A percentile compares a stretch with the other conserved stretches of the same genome.
phyloP scores from a whole-genome alignment of 805 yeast species.

The Yamadazyma olivae region DNA sequence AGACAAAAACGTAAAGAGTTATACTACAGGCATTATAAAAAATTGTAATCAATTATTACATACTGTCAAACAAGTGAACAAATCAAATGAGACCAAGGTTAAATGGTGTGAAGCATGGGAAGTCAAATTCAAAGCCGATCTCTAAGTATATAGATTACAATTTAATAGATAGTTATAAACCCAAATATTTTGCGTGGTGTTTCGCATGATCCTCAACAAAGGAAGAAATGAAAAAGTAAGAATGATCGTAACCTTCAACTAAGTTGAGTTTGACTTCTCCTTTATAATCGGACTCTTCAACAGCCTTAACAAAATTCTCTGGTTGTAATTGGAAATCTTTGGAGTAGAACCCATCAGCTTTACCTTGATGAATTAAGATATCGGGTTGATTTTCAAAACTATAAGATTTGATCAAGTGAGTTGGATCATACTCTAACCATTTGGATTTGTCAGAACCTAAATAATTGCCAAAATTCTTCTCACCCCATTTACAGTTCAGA shows the following conservation, averaged over 20 bases:
- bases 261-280: slow-evolving; percentile 57
- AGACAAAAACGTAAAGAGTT: slow-evolving; percentile 24
- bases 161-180: slow-evolving; percentile 12
- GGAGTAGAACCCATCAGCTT: slow-evolving; percentile 67
- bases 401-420: slow-evolving; percentile 61
- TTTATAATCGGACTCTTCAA: slow-evolving; percentile 54
- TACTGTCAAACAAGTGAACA: slow-evolving; percentile 46
- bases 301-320: slow-evolving; percentile 62
- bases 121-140: slow-evolving; percentile 31
- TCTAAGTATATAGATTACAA: slow-evolving; percentile 6
- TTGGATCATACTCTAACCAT: slow-evolving; percentile 86
- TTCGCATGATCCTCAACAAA: slow-evolving; percentile 81
- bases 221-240: slow-evolving; percentile 78
- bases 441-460: slow-evolving; percentile 57
- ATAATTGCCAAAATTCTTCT: slow-evolving; percentile 76
- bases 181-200: slow-evolving; percentile 75
- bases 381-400: slow-evolving; percentile 48
- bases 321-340: slow-evolving; percentile 68
- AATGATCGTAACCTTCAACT: slow-evolving; percentile 87
- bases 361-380: slow-evolving; percentile 83
- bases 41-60: slow-evolving; percentile 29
- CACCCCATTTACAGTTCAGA: slow-evolving; percentile 77
- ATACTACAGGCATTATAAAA: slow-evolving; percentile 21
- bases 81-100: slow-evolving; percentile 48
- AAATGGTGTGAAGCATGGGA: slow-evolving; percentile 59